phyloP scores from a whole-genome alignment of 305 asterid genomes.

The Ilex paraguariensis region DNA sequence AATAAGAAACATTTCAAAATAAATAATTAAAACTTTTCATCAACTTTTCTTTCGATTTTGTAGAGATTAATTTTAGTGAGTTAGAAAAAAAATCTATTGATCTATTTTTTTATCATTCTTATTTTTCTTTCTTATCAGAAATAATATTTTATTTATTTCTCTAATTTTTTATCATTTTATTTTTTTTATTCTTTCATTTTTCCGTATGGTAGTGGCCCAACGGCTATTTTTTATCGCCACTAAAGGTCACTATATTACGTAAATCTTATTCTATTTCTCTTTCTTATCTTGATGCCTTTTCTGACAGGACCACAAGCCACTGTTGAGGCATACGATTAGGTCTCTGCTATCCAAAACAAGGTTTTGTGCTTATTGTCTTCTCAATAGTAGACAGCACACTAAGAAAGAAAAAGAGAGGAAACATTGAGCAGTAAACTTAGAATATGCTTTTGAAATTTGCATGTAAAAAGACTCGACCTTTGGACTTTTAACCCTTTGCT shows the following conservation, averaged over 20 bases:
- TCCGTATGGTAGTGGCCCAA: too few relatives aligned
- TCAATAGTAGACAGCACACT: slow-evolving; percentile 29
- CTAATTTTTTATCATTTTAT: too few relatives aligned
- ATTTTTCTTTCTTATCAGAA: too few relatives aligned
- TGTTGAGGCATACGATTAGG: slow-evolving; percentile 20
- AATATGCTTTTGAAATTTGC: slow-evolving; percentile 8
- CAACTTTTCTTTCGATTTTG: too few relatives aligned
- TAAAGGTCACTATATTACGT: neutral
- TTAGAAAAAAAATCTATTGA: too few relatives aligned
- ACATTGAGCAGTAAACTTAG: slow-evolving; percentile 36
- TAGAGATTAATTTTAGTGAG: too few relatives aligned
- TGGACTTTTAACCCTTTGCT: slow-evolving; percentile 20
- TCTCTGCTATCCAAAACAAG: slow-evolving; percentile 37
- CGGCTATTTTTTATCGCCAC: too few relatives aligned
- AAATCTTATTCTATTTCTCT: slow-evolving; percentile 5
- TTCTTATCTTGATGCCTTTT: slow-evolving; percentile 8
- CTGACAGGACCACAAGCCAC: slow-evolving; percentile 8
- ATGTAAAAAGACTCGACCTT: slow-evolving; percentile 28
- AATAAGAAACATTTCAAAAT: too few relatives aligned
- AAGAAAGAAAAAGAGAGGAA: slow-evolving; percentile 6
- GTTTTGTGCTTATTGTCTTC: slow-evolving; percentile 38
- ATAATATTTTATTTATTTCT: too few relatives aligned
- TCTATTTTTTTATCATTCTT: too few relatives aligned
- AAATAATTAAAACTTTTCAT: too few relatives aligned
- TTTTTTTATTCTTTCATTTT: too few relatives aligned